A percentile compares a stretch with the other conserved stretches of the same genome.
Evolutionary conservation across 148 eudicot genomes (phyloP).

Genomic region (Salicornia ramosissima): DNA sequence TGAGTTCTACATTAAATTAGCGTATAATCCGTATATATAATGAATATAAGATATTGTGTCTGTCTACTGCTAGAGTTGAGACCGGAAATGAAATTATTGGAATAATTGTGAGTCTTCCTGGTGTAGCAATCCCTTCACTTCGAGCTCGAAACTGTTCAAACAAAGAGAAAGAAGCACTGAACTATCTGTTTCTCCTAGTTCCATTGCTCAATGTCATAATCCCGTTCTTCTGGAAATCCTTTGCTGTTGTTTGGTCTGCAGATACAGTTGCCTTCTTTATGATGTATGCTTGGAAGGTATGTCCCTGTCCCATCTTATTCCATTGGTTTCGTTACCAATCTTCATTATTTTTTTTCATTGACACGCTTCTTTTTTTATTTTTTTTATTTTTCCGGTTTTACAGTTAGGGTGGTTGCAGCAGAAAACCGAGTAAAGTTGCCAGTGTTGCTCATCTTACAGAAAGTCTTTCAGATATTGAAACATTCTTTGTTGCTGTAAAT

Average conservation of each 20-base stretch:
- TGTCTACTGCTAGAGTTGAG: too few species aligned
- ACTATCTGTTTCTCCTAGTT: constrained; percentile 77
- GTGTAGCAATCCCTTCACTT: constrained; percentile 88
- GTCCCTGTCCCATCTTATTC: neutral
- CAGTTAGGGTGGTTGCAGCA: constrained; percentile 83
- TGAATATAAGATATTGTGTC: too few species aligned
- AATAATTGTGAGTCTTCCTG: neutral
- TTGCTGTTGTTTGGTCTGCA: constrained; percentile 96
- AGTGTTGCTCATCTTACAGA: neutral
- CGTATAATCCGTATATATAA: too few species aligned
- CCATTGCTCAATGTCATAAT: constrained; percentile 79
- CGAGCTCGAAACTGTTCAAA: constrained; percentile 96
- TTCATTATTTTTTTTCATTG: neutral
- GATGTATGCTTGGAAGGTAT: constrained; percentile 99
- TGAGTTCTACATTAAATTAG: too few species aligned
- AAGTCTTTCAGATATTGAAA: neutral
- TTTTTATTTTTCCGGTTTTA: constrained; percentile 10
- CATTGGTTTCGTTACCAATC: neutral
- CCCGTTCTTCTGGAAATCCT: constrained; percentile 92
- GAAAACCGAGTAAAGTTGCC: constrained; percentile 34
- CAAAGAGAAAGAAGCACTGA: constrained; percentile 96
- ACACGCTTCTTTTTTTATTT: neutral
- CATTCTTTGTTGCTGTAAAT: neutral
- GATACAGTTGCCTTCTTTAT: constrained; percentile 73
- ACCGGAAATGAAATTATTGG: neutral